Conservation (phyloP, 805 yeast species). For the Spathaspora boniae region DNA sequence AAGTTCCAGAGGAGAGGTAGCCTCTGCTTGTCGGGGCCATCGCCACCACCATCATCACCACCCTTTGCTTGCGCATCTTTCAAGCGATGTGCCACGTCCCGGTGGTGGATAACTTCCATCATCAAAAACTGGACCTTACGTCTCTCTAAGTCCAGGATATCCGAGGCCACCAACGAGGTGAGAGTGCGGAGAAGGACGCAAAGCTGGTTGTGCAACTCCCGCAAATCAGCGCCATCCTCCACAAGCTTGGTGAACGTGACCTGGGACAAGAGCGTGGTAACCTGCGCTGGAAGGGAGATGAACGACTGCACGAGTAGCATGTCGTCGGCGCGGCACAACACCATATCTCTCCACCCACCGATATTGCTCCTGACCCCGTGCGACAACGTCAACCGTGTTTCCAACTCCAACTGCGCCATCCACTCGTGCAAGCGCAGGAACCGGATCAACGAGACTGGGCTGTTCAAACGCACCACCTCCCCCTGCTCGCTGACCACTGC, state of each 20-base stretch:
- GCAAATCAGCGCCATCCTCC: constrained; percentile 25
- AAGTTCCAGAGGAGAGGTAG: constrained; percentile 47
- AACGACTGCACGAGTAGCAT: no score
- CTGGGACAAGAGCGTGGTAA: constrained; percentile 51
- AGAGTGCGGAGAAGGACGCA: constrained; percentile 17
- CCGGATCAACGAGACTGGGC: constrained; percentile 42
- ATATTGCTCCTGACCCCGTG: constrained; percentile 27
- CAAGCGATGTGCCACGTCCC: constrained; percentile 30
- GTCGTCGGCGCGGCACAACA: constrained; percentile 28
- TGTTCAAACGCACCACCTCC: constrained; percentile 47
- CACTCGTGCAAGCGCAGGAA: constrained; percentile 53
- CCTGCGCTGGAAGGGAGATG: constrained; percentile 52
- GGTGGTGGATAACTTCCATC: constrained; percentile 63
- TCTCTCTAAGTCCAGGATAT: constrained; percentile 27
- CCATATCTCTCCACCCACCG: neutral
- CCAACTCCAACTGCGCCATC: constrained; percentile 56
- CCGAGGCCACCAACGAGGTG: constrained; percentile 20
- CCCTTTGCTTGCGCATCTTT: constrained; percentile 8
- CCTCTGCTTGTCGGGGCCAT: constrained; percentile 7
- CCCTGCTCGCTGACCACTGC: constrained; percentile 63
- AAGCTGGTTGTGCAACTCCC: constrained; percentile 6
- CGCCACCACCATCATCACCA: no score
- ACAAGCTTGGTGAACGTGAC: constrained; percentile 49
- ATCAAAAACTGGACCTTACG: constrained; percentile 57
- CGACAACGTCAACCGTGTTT: constrained; percentile 49